Percentiles rank a stretch among this genome's conserved stretches.
phyloP scores from a whole-genome alignment of 2,329 filamentous ascomycete genomes.

The Penicillium sp. region DNA sequence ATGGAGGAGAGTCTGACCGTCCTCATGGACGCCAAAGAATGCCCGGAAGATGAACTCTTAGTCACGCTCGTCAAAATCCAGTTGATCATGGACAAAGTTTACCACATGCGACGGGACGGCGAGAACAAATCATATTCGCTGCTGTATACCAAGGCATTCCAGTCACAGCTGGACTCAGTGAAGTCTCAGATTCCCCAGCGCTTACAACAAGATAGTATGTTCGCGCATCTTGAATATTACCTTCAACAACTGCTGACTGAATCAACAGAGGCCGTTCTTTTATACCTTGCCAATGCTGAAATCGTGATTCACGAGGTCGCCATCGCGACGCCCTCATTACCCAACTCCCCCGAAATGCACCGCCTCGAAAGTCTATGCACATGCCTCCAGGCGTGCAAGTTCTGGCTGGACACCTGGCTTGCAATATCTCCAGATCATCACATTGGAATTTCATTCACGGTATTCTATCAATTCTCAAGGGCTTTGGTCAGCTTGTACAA shows the following conservation, averaged over 20 bases:
- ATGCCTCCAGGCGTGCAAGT: constrained; percentile 21
- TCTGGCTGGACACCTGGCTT: constrained; percentile 22
- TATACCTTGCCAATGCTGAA: constrained; percentile 19
- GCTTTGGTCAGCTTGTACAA: constrained; percentile 21
- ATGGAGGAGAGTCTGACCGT: constrained; percentile 57
- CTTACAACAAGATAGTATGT: constrained; percentile 22
- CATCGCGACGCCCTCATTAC: constrained; percentile 11
- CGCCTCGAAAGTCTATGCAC: constrained; percentile 22
- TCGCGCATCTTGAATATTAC: neutral
- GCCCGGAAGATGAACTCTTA: constrained; percentile 51
- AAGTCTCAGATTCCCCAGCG: constrained; percentile 19
- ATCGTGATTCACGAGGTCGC: constrained; percentile 23
- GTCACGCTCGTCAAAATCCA: constrained; percentile 27
- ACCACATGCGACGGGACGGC: constrained; percentile 18
- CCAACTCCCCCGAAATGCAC: constrained; percentile 21
- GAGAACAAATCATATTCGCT: constrained; percentile 7
- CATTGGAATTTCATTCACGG: constrained; percentile 16
- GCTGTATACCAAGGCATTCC: constrained; percentile 21
- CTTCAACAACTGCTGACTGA: constrained; percentile 2
- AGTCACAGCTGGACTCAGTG: constrained; percentile 20
- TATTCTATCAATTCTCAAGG: constrained; percentile 25
- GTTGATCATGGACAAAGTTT: constrained; percentile 20
- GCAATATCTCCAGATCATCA: constrained; percentile 12
- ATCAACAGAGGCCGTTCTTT: constrained; percentile 7
- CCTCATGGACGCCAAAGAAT: constrained; percentile 48